These are phyloP conservation scores for Microcera coccophila DNA, from an alignment of 2,329 filamentous ascomycete genomes.

Conservation along the genomic window DNA sequence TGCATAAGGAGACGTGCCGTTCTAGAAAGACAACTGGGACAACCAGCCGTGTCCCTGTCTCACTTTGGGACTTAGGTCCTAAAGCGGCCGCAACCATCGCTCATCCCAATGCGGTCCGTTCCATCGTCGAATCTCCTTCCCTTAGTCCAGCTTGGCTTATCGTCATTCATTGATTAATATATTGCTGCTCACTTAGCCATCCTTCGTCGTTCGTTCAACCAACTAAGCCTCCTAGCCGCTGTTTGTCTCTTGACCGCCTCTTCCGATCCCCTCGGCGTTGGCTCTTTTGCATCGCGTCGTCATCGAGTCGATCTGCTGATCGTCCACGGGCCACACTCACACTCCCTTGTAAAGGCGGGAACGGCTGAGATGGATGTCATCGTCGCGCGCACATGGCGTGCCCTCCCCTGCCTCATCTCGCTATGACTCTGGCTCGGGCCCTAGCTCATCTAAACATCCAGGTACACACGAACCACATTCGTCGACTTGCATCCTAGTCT, in stretches of 20 bases:
- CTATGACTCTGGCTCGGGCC: conserved; percentile 19
- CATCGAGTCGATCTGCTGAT: conserved; percentile 4
- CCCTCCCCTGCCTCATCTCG: conserved; percentile 17
- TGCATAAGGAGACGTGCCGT: conserved; percentile 5
- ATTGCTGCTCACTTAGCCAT: not conserved
- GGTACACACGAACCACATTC: conserved; percentile 8
- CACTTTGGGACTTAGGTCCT: conserved; percentile 3
- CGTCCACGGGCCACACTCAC: not conserved
- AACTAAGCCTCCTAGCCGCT: not conserved
- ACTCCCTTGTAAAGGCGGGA: not conserved
- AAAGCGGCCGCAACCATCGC: conserved; percentile 4
- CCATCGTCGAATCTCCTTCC: conserved; percentile 12
- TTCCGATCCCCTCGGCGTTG: conserved; percentile 3
- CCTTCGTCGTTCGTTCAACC: not conserved
- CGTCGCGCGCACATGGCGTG: conserved; percentile 21
- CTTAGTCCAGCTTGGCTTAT: too few relatives aligned
- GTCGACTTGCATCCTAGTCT: not conserved
- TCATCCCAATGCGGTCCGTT: conserved; percentile 16
- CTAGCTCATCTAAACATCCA: conserved; percentile 21
- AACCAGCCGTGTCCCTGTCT: not conserved
- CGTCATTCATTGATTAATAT: too few relatives aligned
- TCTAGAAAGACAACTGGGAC: not conserved
- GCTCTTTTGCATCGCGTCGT: conserved; percentile 5
- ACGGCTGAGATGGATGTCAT: not conserved
- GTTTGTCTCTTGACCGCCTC: conserved; percentile 11